Conservation (phyloP, 495 filamentous ascomycete species). For the Trichoderma parareesei region DNA sequence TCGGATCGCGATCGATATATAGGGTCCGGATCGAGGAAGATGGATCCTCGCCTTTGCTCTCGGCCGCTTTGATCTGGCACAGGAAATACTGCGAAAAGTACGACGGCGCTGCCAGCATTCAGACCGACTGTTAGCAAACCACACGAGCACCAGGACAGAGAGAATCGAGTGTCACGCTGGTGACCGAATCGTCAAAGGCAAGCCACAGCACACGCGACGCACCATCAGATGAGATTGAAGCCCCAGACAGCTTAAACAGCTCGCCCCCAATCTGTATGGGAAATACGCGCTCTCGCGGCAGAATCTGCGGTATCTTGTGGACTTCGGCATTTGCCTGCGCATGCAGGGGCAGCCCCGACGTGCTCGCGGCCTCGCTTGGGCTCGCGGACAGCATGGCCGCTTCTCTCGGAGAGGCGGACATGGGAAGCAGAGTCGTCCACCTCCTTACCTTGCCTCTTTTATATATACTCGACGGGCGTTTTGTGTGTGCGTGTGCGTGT, state of each 20-base stretch:
- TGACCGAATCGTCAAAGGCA: background rate
- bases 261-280: conserved; percentile 91
- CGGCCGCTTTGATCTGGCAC: conserved; percentile 61
- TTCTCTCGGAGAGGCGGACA: conserved; percentile 18
- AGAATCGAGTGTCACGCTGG: no score
- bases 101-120: conserved; percentile 65
- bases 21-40: conserved; percentile 52
- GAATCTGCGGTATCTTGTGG: conserved; percentile 46
- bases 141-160: background rate
- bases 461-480: background rate
- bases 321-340: conserved; percentile 19
- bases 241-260: conserved; percentile 88
- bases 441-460: background rate
- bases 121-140: background rate
- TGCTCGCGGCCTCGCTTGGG: conserved; percentile 20
- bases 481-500: no score
- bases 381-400: conserved; percentile 15
- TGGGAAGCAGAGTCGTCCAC: conserved; percentile 17
- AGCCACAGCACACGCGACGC: conserved; percentile 31
- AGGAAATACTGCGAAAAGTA: conserved; percentile 96
- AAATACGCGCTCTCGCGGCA: conserved; percentile 67
- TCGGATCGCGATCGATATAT: conserved; percentile 92
- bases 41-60: conserved; percentile 48
- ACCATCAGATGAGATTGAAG: conserved; percentile 94
- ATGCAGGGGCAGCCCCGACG: conserved; percentile 20